Evolutionary conservation across 1,139 yeast species (phyloP), one percentile per base, ranked within the genome.

Genomic region (Petasospora fabianii): DNA sequence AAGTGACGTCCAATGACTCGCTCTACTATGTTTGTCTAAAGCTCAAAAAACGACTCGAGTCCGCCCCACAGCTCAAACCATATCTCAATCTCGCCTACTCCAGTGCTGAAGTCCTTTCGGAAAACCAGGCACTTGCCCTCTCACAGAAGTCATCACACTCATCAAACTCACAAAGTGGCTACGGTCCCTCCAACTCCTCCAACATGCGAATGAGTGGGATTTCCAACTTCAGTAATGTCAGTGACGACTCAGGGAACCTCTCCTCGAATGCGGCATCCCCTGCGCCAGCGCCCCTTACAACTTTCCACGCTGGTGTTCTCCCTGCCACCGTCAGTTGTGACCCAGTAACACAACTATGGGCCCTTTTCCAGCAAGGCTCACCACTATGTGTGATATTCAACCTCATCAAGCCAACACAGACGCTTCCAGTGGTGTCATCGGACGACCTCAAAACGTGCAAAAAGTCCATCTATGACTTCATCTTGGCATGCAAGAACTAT

Each of bases 281-380:
- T 26, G 54, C 48, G 14, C 59, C 38, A 2, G 36, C 43, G 32
- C 56, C 69, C 44, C 60, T 73, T 39, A 70, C 68, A 48, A 83
- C 92, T 0, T 83, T 80, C 60, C 74, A 85, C 24, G 83, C 86
- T 31, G 94, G 94, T 20, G 80, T 81, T 15, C 64, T 83, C 34
- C 94, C 94, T 3, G 83, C 86, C 3, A 78, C 75, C 40, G 70
- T 77, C 42, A 74, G 76, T 41, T 83, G 85, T 53, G 99, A 92
- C 58, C 97, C 98, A 3, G 97, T 86, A 3, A 87, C 97, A 1
- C 90, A 87, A 49, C 62, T 92, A 36, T 86, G 96, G 80, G 82
- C 86, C 52, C 68, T 92, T 34, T 82, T 92, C 55, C 94, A 92
- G 53, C 88, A 85, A 54, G 98, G 98, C 7, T 84, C 95, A 3